Conservation (phyloP, 176 grass and related monocot species). For the Eremochloa ophiuroides region DNA sequence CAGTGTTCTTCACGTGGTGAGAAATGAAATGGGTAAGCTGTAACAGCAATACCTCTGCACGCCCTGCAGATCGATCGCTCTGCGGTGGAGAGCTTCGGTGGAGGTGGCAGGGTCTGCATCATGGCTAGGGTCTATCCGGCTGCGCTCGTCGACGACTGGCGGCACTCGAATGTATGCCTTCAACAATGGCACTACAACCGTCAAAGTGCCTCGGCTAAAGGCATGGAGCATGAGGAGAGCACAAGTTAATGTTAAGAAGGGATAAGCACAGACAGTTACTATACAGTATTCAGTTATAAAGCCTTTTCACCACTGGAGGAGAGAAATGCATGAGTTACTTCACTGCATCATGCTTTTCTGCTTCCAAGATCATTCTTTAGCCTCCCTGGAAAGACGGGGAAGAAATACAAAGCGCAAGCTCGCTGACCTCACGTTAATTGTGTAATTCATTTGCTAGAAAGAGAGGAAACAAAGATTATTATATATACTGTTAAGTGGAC, state of each 20-base stretch:
- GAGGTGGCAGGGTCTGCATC: constrained; percentile 63
- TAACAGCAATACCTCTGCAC: constrained; percentile 3
- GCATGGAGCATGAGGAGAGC: constrained; percentile 74
- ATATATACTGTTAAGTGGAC: no score
- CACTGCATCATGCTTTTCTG: neutral
- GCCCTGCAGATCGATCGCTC: constrained; percentile 67
- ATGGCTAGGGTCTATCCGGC: constrained; percentile 65
- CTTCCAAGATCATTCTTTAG: constrained; percentile 18
- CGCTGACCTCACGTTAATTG: neutral
- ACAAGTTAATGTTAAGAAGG: constrained; percentile 47
- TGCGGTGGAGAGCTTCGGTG: constrained; percentile 79
- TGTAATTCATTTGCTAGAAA: neutral
- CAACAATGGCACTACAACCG: constrained; percentile 53
- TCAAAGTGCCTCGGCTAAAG: constrained; percentile 42
- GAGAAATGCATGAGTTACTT: neutral
- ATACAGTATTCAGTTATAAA: neutral
- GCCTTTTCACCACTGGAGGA: neutral
- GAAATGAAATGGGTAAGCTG: neutral
- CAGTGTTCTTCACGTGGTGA: neutral
- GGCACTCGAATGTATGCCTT: constrained; percentile 53
- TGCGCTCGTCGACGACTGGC: neutral
- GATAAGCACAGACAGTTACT: neutral
- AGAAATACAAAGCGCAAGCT: neutral
- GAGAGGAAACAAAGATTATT: neutral
- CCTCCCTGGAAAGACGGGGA: neutral